These are phyloP conservation scores for Nicotiana attenuata DNA, from an alignment of 257 asterid species.

Conservation along the genomic window DNA sequence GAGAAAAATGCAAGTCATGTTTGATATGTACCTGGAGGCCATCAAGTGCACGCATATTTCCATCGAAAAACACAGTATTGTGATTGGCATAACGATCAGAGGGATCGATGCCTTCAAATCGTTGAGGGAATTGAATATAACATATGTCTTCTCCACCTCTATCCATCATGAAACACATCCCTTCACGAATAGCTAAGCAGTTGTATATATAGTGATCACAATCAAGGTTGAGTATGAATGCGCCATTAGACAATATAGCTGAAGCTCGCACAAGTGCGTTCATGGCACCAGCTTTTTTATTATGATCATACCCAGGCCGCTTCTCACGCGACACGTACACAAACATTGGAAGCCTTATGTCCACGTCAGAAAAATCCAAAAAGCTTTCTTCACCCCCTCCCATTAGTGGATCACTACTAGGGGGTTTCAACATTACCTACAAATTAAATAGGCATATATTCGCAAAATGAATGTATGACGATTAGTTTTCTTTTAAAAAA, in stretches of 20 bases:
- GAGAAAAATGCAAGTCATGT: not conserved
- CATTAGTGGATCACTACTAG: conserved; percentile 29
- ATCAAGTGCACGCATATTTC: conserved; percentile 43
- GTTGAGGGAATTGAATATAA: conserved; percentile 39
- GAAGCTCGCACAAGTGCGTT: conserved; percentile 36
- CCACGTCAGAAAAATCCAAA: conserved; percentile 29
- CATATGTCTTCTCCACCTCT: conserved; percentile 43
- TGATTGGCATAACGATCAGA: conserved; percentile 44
- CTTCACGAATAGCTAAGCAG: conserved; percentile 33
- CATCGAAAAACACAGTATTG: conserved; percentile 39
- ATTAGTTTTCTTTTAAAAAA: not conserved
- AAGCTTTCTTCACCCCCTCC: conserved; percentile 21
- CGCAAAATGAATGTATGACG: not conserved
- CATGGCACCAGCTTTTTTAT: conserved; percentile 46
- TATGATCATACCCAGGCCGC: conserved; percentile 39
- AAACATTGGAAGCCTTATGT: conserved; percentile 39
- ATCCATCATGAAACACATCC: conserved; percentile 48
- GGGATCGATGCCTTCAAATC: conserved; percentile 47
- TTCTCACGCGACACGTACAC: conserved; percentile 40
- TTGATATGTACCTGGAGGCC: conserved; percentile 28
- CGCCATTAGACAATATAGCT: conserved; percentile 36
- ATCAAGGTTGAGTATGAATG: conserved; percentile 40
- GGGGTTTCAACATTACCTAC: conserved; percentile 40
- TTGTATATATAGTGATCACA: conserved; percentile 36
- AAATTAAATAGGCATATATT: not conserved